A percentile compares a stretch with the other conserved stretches of the same genome.
Evolutionary conservation across 371 early-diverging fungal species (phyloP).

Genomic region (Mucor mucedo): DNA sequence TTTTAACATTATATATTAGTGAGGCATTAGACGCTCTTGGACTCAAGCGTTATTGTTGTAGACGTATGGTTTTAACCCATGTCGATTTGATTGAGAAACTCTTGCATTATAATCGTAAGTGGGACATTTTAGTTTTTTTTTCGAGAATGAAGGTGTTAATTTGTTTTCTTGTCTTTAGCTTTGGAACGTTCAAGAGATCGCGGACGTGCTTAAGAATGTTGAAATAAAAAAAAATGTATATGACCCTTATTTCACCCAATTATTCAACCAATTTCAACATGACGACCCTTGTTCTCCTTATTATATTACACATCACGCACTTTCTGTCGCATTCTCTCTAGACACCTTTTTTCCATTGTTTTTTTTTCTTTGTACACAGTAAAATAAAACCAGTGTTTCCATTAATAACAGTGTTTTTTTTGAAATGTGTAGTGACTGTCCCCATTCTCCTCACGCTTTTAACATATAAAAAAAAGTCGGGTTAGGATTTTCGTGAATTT

Average conservation of each 20-base stretch:
- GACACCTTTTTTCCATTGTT: background rate
- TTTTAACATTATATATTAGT: constrained; percentile 43
- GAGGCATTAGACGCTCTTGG: constrained; percentile 94
- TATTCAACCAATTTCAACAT: constrained; percentile 1
- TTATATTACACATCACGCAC: background rate
- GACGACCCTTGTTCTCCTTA: background rate
- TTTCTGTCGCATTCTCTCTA: background rate
- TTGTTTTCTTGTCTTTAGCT: constrained; percentile 11
- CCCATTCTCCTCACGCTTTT: background rate
- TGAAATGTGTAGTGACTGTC: constrained; percentile 7
- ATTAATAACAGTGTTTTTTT: background rate
- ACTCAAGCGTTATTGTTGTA: constrained; percentile 98
- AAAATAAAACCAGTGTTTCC: constrained; percentile 14
- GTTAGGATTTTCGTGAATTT: background rate
- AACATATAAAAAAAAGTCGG: too few species aligned
- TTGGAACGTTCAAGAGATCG: constrained; percentile 39
- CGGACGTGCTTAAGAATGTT: constrained; percentile 27
- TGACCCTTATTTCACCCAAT: constrained; percentile 1
- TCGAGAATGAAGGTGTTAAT: background rate
- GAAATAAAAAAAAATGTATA: background rate
- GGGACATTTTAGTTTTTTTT: background rate
- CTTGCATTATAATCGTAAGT: constrained; percentile 91
- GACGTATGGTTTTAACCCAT: constrained; percentile 98
- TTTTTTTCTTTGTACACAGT: background rate
- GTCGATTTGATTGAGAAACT: constrained; percentile 99